Conservation (phyloP, 805 yeast genomes). For the Yamadazyma kitorensis region DNA sequence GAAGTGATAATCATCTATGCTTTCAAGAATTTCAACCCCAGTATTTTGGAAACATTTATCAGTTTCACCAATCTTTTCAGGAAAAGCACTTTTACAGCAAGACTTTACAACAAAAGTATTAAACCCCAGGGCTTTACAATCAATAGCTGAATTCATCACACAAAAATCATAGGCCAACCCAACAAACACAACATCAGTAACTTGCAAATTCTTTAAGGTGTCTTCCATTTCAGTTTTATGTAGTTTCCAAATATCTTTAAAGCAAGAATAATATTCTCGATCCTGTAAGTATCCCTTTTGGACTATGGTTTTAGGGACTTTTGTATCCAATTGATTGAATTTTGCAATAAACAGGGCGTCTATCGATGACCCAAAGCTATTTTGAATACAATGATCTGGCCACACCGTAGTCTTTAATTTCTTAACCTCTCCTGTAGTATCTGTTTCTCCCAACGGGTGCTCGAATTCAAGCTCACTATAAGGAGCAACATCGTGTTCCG, state of each 20-base stretch:
- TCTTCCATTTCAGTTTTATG: constrained; percentile 65
- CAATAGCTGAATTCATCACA: constrained; percentile 74
- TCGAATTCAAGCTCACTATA: constrained; percentile 47
- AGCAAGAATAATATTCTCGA: constrained; percentile 86
- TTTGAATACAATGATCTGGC: constrained; percentile 91
- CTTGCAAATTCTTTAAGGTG: constrained; percentile 42
- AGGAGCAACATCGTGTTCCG: constrained; percentile 53
- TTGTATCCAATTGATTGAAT: constrained; percentile 30
- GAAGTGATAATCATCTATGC: constrained; percentile 10
- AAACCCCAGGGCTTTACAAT: constrained; percentile 61
- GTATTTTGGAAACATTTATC: constrained; percentile 29
- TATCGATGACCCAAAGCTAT: constrained; percentile 61
- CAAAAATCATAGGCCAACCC: constrained; percentile 90
- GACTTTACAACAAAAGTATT: constrained; percentile 58
- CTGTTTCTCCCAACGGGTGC: constrained; percentile 45
- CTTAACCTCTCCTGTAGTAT: constrained; percentile 21
- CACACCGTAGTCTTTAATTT: constrained; percentile 54
- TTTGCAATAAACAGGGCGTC: constrained; percentile 46
- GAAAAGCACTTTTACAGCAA: constrained; percentile 54
- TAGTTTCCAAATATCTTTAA: constrained; percentile 72
- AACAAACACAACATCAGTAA: constrained; percentile 65
- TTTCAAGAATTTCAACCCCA: constrained; percentile 29
- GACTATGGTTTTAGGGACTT: constrained; percentile 39
- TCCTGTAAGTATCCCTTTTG: constrained; percentile 70
- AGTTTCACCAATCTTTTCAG: constrained; percentile 35